These are phyloP conservation scores for Moesziomyces sp. DNA, from an alignment of 1,284 basidiomycete genomes.

Conservation along the genomic window DNA sequence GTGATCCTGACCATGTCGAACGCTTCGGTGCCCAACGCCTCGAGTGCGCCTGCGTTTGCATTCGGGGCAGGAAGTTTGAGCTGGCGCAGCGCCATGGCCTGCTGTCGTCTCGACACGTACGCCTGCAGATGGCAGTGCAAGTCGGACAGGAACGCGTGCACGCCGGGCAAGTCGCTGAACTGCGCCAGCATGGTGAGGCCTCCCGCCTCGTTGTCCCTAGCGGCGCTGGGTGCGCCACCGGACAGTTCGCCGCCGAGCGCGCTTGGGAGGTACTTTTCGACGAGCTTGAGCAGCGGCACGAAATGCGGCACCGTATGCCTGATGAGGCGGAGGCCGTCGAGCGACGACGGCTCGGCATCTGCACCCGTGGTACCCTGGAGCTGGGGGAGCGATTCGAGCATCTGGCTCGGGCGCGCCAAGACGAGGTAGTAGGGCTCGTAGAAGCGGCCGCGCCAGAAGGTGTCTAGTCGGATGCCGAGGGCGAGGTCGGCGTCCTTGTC, in stretches of 20 bases:
- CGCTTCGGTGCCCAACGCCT: conserved; percentile 42
- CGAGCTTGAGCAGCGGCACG: conserved; percentile 40
- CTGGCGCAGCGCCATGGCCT: conserved; percentile 37
- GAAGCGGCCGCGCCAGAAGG: conserved; percentile 49
- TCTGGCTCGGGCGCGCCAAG: conserved; percentile 44
- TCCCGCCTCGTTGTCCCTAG: conserved; percentile 34
- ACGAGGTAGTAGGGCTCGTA: conserved; percentile 55
- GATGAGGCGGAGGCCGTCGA: conserved; percentile 35
- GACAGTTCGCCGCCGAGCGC: conserved; percentile 22
- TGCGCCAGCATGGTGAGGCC: conserved; percentile 41
- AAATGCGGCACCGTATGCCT: conserved; percentile 58
- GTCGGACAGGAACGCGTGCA: conserved; percentile 46
- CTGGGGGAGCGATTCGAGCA: conserved; percentile 30
- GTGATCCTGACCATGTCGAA: conserved; percentile 47
- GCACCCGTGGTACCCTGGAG: conserved; percentile 22
- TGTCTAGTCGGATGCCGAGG: conserved; percentile 51
- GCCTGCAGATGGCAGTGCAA: conserved; percentile 51
- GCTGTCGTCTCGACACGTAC: conserved; percentile 48
- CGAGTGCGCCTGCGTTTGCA: conserved; percentile 4
- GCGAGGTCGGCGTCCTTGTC: conserved; percentile 41
- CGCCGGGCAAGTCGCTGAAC: conserved; percentile 36
- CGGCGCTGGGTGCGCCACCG: conserved; percentile 22
- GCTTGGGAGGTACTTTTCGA: conserved; percentile 43
- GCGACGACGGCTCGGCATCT: conserved; percentile 18
- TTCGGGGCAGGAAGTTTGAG: conserved; percentile 15